These are phyloP conservation scores for Luvunga scandens DNA, from an alignment of 345 rosid genomes.

Conservation along the genomic window DNA sequence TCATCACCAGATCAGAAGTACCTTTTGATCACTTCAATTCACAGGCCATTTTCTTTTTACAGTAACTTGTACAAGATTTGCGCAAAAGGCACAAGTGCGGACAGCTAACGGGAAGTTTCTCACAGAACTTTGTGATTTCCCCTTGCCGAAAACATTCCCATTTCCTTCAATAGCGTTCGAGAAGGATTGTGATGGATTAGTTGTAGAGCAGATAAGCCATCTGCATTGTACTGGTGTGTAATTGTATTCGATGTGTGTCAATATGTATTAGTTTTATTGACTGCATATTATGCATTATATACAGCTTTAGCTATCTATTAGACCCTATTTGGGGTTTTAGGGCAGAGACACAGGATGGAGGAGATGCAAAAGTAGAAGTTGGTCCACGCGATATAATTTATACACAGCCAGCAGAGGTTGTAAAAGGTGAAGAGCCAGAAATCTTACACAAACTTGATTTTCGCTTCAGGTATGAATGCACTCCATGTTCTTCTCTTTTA, in stretches of 20 bases:
- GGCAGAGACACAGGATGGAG: constrained; percentile 98
- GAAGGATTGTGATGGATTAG: constrained; percentile 84
- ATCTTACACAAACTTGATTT: constrained; percentile 90
- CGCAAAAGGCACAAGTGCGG: constrained; percentile 89
- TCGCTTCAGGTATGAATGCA: constrained; percentile 73
- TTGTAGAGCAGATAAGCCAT: constrained; percentile 93
- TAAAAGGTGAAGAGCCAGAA: constrained; percentile 71
- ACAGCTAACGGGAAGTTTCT: constrained; percentile 69
- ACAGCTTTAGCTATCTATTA: constrained; percentile 2
- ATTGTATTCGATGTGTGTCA: neutral
- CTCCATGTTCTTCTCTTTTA: neutral
- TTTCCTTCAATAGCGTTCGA: constrained; percentile 79
- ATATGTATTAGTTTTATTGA: neutral
- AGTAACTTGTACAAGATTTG: constrained; percentile 95
- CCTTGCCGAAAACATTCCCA: constrained; percentile 92
- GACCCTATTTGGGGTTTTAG: constrained; percentile 41
- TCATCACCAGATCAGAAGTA: constrained; percentile 88
- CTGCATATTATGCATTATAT: neutral
- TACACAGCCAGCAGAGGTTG: constrained; percentile 70
- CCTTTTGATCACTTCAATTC: constrained; percentile 61
- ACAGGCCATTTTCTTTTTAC: constrained; percentile 83
- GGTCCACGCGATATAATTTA: constrained; percentile 91
- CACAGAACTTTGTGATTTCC: constrained; percentile 86
- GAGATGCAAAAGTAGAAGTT: constrained; percentile 91
- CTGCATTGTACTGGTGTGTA: constrained; percentile 77